Evolutionary conservation across 2,329 filamentous ascomycete species (phyloP), one percentile per base, ranked within the genome.

Genomic region (Beauveria australis): DNA sequence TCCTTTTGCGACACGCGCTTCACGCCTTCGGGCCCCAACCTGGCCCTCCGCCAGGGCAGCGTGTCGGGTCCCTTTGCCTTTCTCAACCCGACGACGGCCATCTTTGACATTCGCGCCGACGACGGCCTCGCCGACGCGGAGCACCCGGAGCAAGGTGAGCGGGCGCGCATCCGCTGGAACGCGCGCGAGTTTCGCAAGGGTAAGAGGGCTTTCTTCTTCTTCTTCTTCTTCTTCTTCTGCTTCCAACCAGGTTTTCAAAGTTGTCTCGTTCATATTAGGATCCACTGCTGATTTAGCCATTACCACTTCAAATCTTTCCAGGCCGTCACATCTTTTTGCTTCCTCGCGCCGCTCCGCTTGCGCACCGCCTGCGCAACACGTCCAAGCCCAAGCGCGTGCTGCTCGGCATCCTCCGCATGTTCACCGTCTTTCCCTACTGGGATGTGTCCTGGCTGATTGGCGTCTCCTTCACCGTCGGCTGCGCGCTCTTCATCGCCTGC

Each of bases 381-480:
- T 62, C 60, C 28, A 43, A 54, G 30, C 60, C 54, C 7, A 48
- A 49, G 53, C 58, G 53, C 22, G 47, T 63, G 4, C 52, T 63
- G 24, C 60, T 60, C 26, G 64, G 65, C 37, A 56, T 66, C 30
- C 8, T 18, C 12, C 65, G 65, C 60, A 67, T 67, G 64, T 57
- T 61, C 22, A 66, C 64, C 28, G 53, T 61, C 18, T 66, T 46
- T 43, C 65, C 66, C 8, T 64, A 66, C 61, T 66, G 66, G 66
- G 66, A 67, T 49, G 61, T 67, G 22, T 66, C 65, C 2, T 66
- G 63, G 55, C 51, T 63, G 16, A 61, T 66, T n/a, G 62, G 63
- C 49, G 61, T 67, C 28, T 59, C 59, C 33, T 67, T 66, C 24
- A 64, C 66, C 16, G 30, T 64, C 18, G 66, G 66, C 30, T 66